These are phyloP conservation scores for Calonectria crousiana DNA, from an alignment of 2,329 filamentous ascomycete species.

Conservation along the genomic window DNA sequence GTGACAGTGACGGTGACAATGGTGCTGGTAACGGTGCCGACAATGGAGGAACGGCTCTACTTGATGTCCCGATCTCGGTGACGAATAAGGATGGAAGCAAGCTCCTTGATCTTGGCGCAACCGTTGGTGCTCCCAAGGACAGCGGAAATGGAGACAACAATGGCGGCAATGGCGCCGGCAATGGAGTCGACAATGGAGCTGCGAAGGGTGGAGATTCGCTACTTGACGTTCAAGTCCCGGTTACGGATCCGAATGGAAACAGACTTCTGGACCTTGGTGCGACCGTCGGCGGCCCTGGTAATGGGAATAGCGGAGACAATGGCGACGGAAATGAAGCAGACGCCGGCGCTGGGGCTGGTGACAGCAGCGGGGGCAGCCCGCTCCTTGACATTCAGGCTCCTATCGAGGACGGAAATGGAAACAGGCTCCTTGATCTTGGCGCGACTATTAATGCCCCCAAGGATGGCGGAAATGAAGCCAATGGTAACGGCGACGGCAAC, in stretches of 20 bases:
- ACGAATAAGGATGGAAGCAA: neutral
- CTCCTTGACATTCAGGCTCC: neutral
- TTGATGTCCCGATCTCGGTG: neutral
- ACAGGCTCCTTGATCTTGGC: neutral
- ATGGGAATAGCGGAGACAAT: neutral
- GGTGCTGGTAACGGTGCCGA: neutral
- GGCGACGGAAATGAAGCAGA: neutral
- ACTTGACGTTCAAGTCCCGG: neutral
- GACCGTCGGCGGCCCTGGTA: neutral
- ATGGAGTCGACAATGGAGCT: neutral
- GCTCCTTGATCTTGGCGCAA: neutral
- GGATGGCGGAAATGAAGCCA: neutral
- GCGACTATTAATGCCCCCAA: neutral
- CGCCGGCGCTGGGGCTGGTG: neutral
- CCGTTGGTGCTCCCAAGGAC: neutral
- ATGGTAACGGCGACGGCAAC: neutral
- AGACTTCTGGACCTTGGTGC: neutral
- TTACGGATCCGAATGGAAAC: neutral
- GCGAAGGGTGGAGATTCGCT: neutral
- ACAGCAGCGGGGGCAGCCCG: neutral
- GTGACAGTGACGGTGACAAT: neutral
- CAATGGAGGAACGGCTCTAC: neutral
- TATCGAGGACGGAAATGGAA: neutral
- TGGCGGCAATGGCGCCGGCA: neutral
- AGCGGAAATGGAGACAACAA: neutral